These are phyloP conservation scores for Triglochin maritima DNA, from an alignment of 106 monocot species.

Conservation along the genomic window DNA sequence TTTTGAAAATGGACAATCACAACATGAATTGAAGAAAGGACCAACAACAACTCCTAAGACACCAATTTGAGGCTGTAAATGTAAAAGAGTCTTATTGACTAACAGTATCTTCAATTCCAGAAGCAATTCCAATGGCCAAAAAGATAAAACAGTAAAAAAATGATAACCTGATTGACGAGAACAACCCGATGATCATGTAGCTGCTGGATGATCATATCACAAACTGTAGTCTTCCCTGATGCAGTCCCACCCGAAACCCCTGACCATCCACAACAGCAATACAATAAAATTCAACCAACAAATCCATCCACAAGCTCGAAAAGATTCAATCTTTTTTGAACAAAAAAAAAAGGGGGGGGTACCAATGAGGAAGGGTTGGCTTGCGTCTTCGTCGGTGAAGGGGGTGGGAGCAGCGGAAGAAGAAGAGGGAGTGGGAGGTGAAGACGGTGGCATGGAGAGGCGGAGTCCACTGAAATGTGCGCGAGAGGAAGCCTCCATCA, in stretches of 20 bases:
- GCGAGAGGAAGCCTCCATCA: slow-evolving; percentile 42
- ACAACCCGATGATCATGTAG: slow-evolving; percentile 59
- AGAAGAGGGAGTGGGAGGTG: slow-evolving; percentile 18
- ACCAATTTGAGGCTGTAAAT: too few relatives aligned
- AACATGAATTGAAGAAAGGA: too few relatives aligned
- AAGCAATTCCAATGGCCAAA: background rate
- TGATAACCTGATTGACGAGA: slow-evolving; percentile 56
- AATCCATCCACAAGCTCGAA: background rate
- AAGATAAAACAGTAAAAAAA: background rate
- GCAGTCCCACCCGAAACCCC: slow-evolving; percentile 84
- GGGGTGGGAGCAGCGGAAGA: slow-evolving; percentile 16
- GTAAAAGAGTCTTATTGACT: too few relatives aligned
- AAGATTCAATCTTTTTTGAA: background rate
- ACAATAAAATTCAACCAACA: background rate
- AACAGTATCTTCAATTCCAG: too few relatives aligned
- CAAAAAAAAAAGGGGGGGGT: background rate
- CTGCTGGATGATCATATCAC: slow-evolving; percentile 60
- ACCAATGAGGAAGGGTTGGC: slow-evolving; percentile 85
- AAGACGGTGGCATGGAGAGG: slow-evolving; percentile 17
- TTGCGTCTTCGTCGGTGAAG: slow-evolving; percentile 7
- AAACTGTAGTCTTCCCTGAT: slow-evolving; percentile 85
- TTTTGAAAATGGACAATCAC: too few relatives aligned
- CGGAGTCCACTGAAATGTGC: slow-evolving; percentile 71
- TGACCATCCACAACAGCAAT: slow-evolving; percentile 1
- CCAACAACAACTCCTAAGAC: too few relatives aligned